Evolutionary conservation across 345 rosid species (phyloP).

Genomic region (Lenwebbia sp.): DNA sequence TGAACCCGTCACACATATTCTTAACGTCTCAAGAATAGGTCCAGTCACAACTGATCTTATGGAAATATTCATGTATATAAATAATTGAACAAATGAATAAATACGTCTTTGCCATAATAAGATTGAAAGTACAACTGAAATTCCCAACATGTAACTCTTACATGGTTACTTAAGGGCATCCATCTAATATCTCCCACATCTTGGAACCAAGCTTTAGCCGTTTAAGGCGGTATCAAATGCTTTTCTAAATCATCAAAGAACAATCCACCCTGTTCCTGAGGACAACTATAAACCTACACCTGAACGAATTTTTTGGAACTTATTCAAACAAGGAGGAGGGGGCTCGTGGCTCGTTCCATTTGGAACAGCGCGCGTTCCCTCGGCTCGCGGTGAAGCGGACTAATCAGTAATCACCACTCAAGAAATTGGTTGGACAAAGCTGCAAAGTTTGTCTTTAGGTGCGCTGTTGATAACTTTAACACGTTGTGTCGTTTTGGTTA

Average conservation of each 20-base stretch:
- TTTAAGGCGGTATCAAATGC: neutral
- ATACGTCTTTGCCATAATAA: no score
- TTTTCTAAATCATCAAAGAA: neutral
- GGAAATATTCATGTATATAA: no score
- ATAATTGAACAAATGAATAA: no score
- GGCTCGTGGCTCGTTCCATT: neutral
- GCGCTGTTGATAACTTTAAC: no score
- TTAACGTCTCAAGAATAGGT: no score
- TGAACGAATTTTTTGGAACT: neutral
- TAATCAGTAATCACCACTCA: neutral
- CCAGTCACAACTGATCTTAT: no score
- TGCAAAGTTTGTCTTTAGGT: no score
- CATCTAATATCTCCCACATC: neutral
- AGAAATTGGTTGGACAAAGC: neutral
- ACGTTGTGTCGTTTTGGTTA: no score
- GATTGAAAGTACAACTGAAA: no score
- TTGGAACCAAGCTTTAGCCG: neutral
- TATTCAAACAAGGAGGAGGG: neutral
- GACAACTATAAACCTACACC: neutral
- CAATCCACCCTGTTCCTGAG: neutral
- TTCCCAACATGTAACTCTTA: no score
- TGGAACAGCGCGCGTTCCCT: neutral
- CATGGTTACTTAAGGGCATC: no score
- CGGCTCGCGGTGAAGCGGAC: neutral
- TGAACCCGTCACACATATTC: no score